phyloP scores from a whole-genome alignment of 75 land plant genomes.

The Cupressus sempervirens region DNA sequence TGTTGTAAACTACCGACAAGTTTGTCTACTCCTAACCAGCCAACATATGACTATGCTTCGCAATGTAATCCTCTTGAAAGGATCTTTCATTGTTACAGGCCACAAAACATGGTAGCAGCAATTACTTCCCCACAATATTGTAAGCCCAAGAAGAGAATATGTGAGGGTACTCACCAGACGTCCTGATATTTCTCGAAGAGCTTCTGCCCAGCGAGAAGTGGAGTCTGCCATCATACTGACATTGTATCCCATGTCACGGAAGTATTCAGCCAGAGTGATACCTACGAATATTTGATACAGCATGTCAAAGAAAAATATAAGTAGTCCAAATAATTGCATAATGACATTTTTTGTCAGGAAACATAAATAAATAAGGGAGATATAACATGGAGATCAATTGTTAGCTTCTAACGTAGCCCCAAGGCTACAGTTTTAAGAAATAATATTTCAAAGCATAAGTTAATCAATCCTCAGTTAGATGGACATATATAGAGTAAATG shows the following conservation, averaged over 20 bases:
- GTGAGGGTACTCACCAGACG: slow-evolving; percentile 63
- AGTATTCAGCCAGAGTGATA: slow-evolving; percentile 97
- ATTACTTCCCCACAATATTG: neutral
- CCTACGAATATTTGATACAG: slow-evolving; percentile 37
- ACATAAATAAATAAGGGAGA: too few relatives aligned
- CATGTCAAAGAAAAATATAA: neutral
- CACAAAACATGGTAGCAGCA: neutral
- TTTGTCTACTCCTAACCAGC: neutral
- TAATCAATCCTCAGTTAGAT: neutral
- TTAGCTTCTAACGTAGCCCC: too few relatives aligned
- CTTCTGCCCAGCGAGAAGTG: slow-evolving; percentile 99
- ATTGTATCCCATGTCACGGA: slow-evolving; percentile 99
- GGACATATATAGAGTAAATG: neutral
- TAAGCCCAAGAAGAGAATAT: neutral
- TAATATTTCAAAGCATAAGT: neutral
- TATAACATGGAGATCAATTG: too few relatives aligned
- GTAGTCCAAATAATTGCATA: neutral
- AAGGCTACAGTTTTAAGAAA: neutral
- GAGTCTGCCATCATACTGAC: slow-evolving; percentile 99
- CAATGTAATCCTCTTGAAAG: neutral
- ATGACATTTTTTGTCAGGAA: neutral
- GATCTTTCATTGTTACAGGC: neutral
- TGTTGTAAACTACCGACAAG: neutral
- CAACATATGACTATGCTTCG: neutral
- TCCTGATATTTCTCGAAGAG: slow-evolving; percentile 99